phyloP scores from a whole-genome alignment of 2,329 filamentous ascomycete genomes.

The Aspergillus sp. region DNA sequence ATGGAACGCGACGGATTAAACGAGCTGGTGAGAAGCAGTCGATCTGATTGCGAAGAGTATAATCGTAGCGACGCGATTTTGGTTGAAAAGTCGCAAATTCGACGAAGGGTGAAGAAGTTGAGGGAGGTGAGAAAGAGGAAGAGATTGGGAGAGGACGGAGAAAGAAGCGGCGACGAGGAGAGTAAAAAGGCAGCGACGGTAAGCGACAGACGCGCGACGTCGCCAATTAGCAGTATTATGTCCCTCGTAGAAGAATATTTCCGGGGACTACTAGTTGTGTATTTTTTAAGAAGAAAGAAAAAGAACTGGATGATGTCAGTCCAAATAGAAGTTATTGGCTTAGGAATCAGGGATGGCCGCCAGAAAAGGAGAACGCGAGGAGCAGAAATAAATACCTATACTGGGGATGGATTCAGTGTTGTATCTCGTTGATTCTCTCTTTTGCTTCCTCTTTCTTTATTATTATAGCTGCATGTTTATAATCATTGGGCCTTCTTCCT shows the following conservation, averaged over 20 bases:
- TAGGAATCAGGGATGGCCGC: neutral
- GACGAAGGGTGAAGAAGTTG: too few relatives aligned
- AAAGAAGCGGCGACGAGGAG: too few relatives aligned
- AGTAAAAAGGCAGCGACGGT: too few relatives aligned
- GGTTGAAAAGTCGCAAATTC: neutral
- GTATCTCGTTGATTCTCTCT: too few relatives aligned
- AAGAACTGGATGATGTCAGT: neutral
- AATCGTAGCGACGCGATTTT: neutral
- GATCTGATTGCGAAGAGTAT: neutral
- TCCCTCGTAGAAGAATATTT: neutral
- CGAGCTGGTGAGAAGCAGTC: neutral
- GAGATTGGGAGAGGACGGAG: too few relatives aligned
- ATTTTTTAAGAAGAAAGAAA: neutral
- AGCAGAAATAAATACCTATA: neutral
- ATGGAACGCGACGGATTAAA: neutral
- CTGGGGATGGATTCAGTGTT: too few relatives aligned
- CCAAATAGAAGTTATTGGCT: neutral
- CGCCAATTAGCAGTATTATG: too few relatives aligned
- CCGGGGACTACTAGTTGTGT: neutral
- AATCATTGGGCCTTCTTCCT: too few relatives aligned
- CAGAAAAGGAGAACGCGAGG: conserved; percentile 7
- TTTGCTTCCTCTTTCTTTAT: too few relatives aligned
- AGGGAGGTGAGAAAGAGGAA: too few relatives aligned
- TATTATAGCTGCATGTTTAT: too few relatives aligned
- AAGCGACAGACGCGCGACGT: too few relatives aligned